A percentile compares a stretch with the other conserved stretches of the same genome.
phyloP scores from a whole-genome alignment of 2,329 filamentous ascomycete species.

The Pseudonectria foliicola region DNA sequence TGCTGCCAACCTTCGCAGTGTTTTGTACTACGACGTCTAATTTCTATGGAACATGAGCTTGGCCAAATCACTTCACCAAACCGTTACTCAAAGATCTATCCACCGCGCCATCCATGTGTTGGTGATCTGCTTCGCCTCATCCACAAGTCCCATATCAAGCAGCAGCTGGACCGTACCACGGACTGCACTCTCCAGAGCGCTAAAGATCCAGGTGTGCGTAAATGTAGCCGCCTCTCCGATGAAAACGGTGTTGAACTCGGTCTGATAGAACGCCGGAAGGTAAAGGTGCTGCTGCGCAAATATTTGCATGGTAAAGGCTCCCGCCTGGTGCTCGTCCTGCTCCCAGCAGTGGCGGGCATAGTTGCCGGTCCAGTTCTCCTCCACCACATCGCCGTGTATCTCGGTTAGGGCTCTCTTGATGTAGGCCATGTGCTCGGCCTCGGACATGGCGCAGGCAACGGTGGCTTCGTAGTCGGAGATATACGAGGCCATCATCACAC shows the following conservation, averaged over 20 bases:
- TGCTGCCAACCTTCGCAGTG: no score
- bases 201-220: slow-evolving; percentile 49
- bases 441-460: slow-evolving; percentile 10
- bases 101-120: slow-evolving; percentile 54
- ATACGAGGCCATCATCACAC: slow-evolving; percentile 12
- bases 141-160: slow-evolving; percentile 48
- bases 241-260: slow-evolving; percentile 38
- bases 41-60: no score
- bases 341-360: slow-evolving; percentile 55
- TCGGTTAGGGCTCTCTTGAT: slow-evolving; percentile 11
- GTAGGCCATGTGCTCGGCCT: slow-evolving; percentile 15
- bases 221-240: slow-evolving; percentile 36
- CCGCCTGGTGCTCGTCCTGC: slow-evolving; percentile 46
- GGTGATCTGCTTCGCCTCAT: slow-evolving; percentile 52
- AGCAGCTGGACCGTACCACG: slow-evolving; percentile 49
- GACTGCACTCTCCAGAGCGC: slow-evolving; percentile 48
- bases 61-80: no score
- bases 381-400: slow-evolving; percentile 31
- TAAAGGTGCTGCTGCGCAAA: slow-evolving; percentile 52
- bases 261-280: slow-evolving; percentile 53
- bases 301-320: slow-evolving; percentile 45
- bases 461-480: slow-evolving; percentile 14
- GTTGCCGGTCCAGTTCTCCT: slow-evolving; percentile 49
- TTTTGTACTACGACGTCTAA: no score
- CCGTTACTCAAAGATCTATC: slow-evolving; percentile 29